Conservation (phyloP, 2,329 filamentous ascomycete genomes). For the Sordariomycetes sp. region DNA sequence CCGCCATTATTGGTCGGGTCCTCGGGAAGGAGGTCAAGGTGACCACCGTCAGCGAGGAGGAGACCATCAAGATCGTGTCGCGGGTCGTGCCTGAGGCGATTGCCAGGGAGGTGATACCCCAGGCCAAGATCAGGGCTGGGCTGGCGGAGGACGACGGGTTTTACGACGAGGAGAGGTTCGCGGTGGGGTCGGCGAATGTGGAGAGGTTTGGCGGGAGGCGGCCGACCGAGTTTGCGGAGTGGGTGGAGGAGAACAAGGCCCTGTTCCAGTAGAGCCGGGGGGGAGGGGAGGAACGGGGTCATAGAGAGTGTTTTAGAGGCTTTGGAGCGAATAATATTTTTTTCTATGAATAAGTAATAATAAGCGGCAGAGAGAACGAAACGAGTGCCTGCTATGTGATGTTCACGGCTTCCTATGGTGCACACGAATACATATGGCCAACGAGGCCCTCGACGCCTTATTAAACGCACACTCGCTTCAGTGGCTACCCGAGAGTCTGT, state of each 20-base stretch:
- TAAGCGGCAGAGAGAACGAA: too few relatives aligned
- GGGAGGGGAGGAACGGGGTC: too few relatives aligned
- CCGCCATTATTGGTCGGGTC: slow-evolving; percentile 16
- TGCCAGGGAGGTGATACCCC: neutral
- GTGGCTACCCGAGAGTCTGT: too few relatives aligned
- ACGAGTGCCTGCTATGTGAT: too few relatives aligned
- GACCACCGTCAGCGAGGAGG: slow-evolving; percentile 3
- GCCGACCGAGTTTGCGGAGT: neutral
- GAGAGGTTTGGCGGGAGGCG: neutral
- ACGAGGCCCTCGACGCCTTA: too few relatives aligned
- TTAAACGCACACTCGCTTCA: too few relatives aligned
- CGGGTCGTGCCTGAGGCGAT: neutral
- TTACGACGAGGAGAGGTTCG: neutral
- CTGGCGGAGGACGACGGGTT: neutral
- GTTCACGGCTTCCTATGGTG: too few relatives aligned
- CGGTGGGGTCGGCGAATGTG: neutral
- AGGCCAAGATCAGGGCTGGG: neutral
- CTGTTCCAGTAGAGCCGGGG: neutral
- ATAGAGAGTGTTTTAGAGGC: too few relatives aligned
- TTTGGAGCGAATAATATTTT: too few relatives aligned
- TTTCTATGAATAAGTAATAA: too few relatives aligned
- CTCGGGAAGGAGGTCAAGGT: slow-evolving; percentile 17
- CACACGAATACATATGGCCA: too few relatives aligned
- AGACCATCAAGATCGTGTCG: neutral
- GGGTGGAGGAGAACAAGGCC: neutral